Conservation (phyloP, 2,329 filamentous ascomycete genomes). For the Aureobasidium leucospermi region DNA sequence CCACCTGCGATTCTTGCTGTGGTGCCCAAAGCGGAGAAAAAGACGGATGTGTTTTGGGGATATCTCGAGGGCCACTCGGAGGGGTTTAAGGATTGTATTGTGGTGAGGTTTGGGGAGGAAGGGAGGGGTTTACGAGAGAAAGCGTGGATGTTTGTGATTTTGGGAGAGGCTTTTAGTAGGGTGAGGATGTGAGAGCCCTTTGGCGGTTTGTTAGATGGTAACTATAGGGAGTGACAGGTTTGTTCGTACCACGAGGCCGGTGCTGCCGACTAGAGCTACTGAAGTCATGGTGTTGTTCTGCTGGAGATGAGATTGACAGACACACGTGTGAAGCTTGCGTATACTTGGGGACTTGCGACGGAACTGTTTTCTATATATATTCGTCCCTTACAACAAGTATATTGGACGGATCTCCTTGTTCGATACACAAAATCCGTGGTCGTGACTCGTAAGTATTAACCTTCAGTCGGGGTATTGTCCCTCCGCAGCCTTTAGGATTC, state of each 20-base stretch:
- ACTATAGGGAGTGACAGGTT: slow-evolving; percentile 20
- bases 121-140: slow-evolving; percentile 60
- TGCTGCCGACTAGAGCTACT: slow-evolving; percentile 54
- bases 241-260: slow-evolving; percentile 50
- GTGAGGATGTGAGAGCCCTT: slow-evolving; percentile 70
- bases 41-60: slow-evolving; percentile 55
- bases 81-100: slow-evolving; percentile 60
- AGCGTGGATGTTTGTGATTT: slow-evolving; percentile 51
- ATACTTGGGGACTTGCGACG: no score
- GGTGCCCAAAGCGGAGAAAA: slow-evolving; percentile 75
- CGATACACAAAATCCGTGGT: no score
- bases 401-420: no score
- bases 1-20: slow-evolving; percentile 69
- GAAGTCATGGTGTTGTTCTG: slow-evolving; percentile 35
- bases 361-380: no score
- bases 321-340: no score
- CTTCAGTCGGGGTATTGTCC: no score
- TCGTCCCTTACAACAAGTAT: no score
- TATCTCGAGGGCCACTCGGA: slow-evolving; percentile 56
- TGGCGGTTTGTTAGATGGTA: not conserved
- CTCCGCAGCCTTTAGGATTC: no score
- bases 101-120: slow-evolving; percentile 50
- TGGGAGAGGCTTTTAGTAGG: slow-evolving; percentile 48
- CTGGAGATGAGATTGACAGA: not conserved
- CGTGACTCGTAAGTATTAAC: no score